These are phyloP conservation scores for Rachicladosporium sp. DNA, from an alignment of 2,329 filamentous ascomycete species.

Conservation along the genomic window DNA sequence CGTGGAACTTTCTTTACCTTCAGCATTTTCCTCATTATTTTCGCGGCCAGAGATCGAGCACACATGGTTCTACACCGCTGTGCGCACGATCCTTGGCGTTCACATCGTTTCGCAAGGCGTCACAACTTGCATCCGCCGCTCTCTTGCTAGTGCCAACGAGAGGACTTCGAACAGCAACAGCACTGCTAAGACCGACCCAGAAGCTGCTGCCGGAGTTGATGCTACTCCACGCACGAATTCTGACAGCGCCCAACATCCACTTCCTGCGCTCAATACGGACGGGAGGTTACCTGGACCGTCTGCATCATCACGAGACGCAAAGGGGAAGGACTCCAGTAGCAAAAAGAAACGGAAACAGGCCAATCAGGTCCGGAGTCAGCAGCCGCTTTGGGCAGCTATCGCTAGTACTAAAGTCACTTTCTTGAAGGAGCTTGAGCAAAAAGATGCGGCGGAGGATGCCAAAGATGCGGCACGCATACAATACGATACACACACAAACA, in stretches of 20 bases:
- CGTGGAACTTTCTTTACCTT: slow-evolving; percentile 18
- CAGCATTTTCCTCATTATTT: slow-evolving; percentile 19
- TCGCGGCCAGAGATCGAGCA: slow-evolving; percentile 15
- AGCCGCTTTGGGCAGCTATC: slow-evolving; percentile 87
- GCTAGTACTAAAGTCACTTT: slow-evolving; percentile 95
- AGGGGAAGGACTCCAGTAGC: slow-evolving; percentile 46
- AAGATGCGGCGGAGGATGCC: slow-evolving; percentile 60
- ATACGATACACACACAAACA: slow-evolving; percentile 45
- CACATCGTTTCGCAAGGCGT: slow-evolving; percentile 26
- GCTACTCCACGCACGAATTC: slow-evolving; percentile 5
- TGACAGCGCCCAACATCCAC: slow-evolving; percentile 15
- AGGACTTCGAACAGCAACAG: slow-evolving; percentile 17
- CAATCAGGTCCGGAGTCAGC: slow-evolving; percentile 76
- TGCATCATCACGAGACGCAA: slow-evolving; percentile 40
- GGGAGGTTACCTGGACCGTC: slow-evolving; percentile 39
- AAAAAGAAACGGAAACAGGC: slow-evolving; percentile 87
- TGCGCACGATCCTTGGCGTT: slow-evolving; percentile 23
- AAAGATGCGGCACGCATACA: slow-evolving; percentile 57
- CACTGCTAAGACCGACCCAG: slow-evolving; percentile 20
- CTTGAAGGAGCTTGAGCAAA: slow-evolving; percentile 67
- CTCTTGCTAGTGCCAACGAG: slow-evolving; percentile 24
- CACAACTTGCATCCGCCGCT: slow-evolving; percentile 23
- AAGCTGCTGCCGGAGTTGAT: slow-evolving; percentile 16
- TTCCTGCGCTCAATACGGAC: slow-evolving; percentile 27
- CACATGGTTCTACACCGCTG: slow-evolving; percentile 19